A percentile compares a stretch with the other conserved stretches of the same genome.
These are phyloP conservation scores for Eimeria necatrix DNA, from an alignment of 169 alveolate species.

Conservation along the genomic window DNA sequence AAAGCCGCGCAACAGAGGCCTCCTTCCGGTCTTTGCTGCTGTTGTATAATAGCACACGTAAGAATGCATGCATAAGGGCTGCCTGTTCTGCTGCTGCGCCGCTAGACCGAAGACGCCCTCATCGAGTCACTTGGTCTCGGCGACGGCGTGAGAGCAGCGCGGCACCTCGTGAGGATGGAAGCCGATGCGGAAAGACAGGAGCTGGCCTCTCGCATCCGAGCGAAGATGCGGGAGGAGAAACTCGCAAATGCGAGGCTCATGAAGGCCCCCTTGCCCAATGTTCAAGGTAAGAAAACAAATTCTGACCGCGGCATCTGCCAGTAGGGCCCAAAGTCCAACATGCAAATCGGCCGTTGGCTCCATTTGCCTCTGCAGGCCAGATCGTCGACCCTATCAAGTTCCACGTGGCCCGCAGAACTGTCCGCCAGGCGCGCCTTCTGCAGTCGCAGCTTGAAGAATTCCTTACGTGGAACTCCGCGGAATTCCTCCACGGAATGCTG, in stretches of 20 bases:
- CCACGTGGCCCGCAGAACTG: slow-evolving; percentile 79
- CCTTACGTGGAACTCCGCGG: slow-evolving; percentile 80
- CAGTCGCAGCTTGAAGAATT: slow-evolving; percentile 81
- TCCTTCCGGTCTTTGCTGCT: too few relatives aligned
- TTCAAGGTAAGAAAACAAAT: slow-evolving; percentile 60
- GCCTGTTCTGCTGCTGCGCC: neutral
- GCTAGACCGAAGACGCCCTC: slow-evolving; percentile 36
- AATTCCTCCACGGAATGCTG: slow-evolving; percentile 73
- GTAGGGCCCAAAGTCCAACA: neutral
- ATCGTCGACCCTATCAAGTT: slow-evolving; percentile 76
- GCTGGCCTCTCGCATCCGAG: slow-evolving; percentile 73
- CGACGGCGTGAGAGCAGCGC: slow-evolving; percentile 65
- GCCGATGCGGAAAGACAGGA: slow-evolving; percentile 75
- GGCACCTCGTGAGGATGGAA: slow-evolving; percentile 42
- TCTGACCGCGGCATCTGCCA: neutral
- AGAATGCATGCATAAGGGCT: too few relatives aligned
- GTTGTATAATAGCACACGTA: too few relatives aligned
- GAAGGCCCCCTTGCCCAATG: slow-evolving; percentile 78
- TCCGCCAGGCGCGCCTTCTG: slow-evolving; percentile 76
- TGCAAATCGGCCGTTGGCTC: neutral
- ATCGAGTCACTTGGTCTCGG: slow-evolving; percentile 23
- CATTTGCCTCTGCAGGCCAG: slow-evolving; percentile 34
- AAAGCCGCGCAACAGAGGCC: too few relatives aligned
- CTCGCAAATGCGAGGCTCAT: slow-evolving; percentile 79
- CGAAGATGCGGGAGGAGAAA: slow-evolving; percentile 77